Percentiles rank a stretch among this genome's conserved stretches.
These are phyloP conservation scores for Anisodus acutangulus DNA, from an alignment of 257 asterid genomes.

Conservation along the genomic window DNA sequence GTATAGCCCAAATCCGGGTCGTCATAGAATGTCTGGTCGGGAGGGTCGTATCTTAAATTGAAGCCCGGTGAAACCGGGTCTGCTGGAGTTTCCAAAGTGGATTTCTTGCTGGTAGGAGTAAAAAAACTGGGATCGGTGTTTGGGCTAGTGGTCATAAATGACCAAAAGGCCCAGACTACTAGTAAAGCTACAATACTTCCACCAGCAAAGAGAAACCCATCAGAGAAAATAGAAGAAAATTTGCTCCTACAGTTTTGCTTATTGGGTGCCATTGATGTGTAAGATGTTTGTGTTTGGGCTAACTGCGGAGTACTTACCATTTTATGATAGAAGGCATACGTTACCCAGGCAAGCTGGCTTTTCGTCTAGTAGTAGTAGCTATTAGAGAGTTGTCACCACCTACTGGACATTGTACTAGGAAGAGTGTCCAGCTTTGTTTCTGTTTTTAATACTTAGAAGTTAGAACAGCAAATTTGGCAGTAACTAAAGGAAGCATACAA, in stretches of 20 bases:
- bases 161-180: constrained; percentile 59
- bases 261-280: constrained; percentile 48
- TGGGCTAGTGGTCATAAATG: constrained; percentile 49
- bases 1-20: constrained; percentile 68
- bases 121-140: constrained; percentile 37
- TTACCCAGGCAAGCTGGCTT: constrained; percentile 37
- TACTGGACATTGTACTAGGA: constrained; percentile 25
- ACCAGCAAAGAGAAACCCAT: constrained; percentile 54
- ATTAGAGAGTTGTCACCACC: constrained; percentile 27
- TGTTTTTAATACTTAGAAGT: background rate
- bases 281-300: constrained; percentile 39
- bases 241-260: constrained; percentile 47
- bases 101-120: constrained; percentile 28
- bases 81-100: constrained; percentile 20
- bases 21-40: constrained; percentile 72
- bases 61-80: constrained; percentile 30
- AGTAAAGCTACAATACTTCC: constrained; percentile 53
- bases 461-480: constrained; percentile 31
- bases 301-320: constrained; percentile 49
- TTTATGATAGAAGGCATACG: constrained; percentile 32
- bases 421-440: background rate
- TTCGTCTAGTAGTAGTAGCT: constrained; percentile 43
- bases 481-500: constrained; percentile 2
- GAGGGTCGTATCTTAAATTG: constrained; percentile 52
- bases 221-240: constrained; percentile 46